phyloP scores from a whole-genome alignment of 139 green algal species.

The Ettlia oleoabundans region DNA sequence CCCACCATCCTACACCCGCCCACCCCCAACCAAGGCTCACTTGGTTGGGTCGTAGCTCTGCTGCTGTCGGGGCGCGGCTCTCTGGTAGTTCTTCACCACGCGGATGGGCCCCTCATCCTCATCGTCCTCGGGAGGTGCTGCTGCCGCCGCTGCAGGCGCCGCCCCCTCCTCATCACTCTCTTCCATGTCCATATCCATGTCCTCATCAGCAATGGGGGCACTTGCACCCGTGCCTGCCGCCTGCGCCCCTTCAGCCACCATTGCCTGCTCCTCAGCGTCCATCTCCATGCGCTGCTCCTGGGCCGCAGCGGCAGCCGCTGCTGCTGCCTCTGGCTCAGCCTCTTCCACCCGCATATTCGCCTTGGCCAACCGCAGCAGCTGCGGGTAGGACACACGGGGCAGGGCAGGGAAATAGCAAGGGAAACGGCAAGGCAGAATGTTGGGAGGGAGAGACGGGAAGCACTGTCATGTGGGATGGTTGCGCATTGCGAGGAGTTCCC shows the following conservation, averaged over 20 bases:
- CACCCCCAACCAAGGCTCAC: not conserved
- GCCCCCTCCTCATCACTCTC: conserved; percentile 49
- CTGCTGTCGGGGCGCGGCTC: conserved; percentile 49
- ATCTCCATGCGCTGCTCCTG: conserved; percentile 64
- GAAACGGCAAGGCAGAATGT: no score
- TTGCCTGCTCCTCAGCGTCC: conserved; percentile 86
- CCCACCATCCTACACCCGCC: not conserved
- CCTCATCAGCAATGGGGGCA: conserved; percentile 16
- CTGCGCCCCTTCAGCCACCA: conserved; percentile 75
- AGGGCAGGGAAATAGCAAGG: not conserved
- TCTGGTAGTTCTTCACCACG: conserved; percentile 94
- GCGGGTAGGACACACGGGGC: not conserved
- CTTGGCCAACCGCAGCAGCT: conserved; percentile 65
- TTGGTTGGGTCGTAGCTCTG: conserved; percentile 35
- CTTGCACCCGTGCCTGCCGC: not conserved
- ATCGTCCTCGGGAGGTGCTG: conserved; percentile 26
- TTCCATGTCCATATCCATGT: conserved; percentile 68
- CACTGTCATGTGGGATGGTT: no score
- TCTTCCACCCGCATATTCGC: conserved; percentile 33
- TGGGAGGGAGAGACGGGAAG: no score
- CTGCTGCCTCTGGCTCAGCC: conserved; percentile 37
- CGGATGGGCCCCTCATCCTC: conserved; percentile 63
- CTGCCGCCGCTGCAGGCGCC: conserved; percentile 37
- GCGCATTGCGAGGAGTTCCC: no score
- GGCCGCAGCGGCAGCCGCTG: conserved; percentile 26